Evolutionary conservation across 331 rosid genomes (phyloP).

Genomic region (Quercus lobata): DNA sequence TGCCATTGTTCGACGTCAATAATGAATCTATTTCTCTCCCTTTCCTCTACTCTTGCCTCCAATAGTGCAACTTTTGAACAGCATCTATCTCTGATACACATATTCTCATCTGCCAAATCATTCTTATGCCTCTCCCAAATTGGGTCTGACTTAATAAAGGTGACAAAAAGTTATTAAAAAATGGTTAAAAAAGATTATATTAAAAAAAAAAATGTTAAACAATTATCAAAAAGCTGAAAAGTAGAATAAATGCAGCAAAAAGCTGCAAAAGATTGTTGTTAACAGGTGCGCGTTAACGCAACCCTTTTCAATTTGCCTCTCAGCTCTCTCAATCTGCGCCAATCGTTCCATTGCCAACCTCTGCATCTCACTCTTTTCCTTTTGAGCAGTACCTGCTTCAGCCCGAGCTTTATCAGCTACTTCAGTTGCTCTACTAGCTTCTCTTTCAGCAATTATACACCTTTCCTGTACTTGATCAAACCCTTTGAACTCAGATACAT

Average conservation of each 20-base stretch:
- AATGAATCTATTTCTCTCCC: conserved; percentile 79
- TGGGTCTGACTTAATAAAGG: too few species aligned
- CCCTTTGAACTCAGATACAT: conserved; percentile 48
- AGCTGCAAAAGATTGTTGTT: too few species aligned
- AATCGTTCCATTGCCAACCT: conserved; percentile 72
- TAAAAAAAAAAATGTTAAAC: too few species aligned
- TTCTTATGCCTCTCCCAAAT: conserved; percentile 48
- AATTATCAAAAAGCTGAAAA: too few species aligned
- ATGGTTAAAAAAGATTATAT: too few species aligned
- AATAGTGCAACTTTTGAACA: conserved; percentile 43
- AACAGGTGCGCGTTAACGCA: too few species aligned
- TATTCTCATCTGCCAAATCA: conserved; percentile 31
- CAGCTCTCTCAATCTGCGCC: conserved; percentile 65
- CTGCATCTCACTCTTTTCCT: conserved; percentile 75
- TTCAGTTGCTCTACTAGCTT: conserved; percentile 59
- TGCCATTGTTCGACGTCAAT: conserved; percentile 68
- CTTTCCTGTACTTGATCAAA: conserved; percentile 66
- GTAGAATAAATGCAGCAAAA: too few species aligned
- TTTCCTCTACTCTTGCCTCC: conserved; percentile 69
- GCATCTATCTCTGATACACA: conserved; percentile 62
- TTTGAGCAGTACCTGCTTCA: conserved; percentile 55
- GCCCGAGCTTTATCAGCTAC: conserved; percentile 62
- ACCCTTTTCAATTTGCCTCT: conserved; percentile 51
- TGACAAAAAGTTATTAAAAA: too few species aligned
- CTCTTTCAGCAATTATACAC: conserved; percentile 61